Percentiles rank a stretch among this genome's conserved stretches.
These are phyloP conservation scores for Massariosphaeria phaeospora DNA, from an alignment of 495 filamentous ascomycete genomes.

Conservation along the genomic window DNA sequence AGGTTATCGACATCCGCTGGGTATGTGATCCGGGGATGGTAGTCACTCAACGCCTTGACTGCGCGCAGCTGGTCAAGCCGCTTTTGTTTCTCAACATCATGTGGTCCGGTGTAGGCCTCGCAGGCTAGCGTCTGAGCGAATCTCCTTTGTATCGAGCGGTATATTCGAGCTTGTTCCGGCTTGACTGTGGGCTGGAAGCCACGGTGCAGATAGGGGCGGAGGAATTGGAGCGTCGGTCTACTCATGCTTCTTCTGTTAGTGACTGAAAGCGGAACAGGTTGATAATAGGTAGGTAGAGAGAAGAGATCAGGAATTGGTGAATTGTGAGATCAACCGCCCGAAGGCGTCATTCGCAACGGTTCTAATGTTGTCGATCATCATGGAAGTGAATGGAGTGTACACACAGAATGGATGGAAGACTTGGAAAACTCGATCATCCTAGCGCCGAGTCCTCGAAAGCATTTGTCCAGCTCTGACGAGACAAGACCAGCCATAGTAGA, in stretches of 20 bases:
- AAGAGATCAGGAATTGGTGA: slow-evolving; percentile 39
- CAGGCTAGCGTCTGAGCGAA: slow-evolving; percentile 1
- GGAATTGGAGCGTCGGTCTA: slow-evolving; percentile 44
- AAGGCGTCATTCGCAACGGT: slow-evolving; percentile 90
- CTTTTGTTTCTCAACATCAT: slow-evolving; percentile 41
- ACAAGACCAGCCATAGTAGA: too few relatives aligned
- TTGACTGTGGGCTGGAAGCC: slow-evolving; percentile 31
- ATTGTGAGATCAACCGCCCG: slow-evolving; percentile 57
- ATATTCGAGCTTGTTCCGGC: slow-evolving; percentile 47
- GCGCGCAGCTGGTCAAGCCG: slow-evolving; percentile 50
- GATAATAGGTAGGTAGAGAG: slow-evolving; percentile 13
- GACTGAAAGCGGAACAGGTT: not conserved
- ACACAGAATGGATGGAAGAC: too few relatives aligned
- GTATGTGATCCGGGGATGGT: slow-evolving; percentile 49
- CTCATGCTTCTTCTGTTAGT: slow-evolving; percentile 31
- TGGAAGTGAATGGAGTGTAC: slow-evolving; percentile 1
- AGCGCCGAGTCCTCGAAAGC: too few relatives aligned
- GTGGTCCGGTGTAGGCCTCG: slow-evolving; percentile 11
- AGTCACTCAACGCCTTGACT: slow-evolving; percentile 40
- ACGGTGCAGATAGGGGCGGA: slow-evolving; percentile 50
- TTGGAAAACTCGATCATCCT: too few relatives aligned
- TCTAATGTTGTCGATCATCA: slow-evolving; percentile 48
- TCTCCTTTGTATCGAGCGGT: slow-evolving; percentile 37
- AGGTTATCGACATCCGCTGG: slow-evolving; percentile 16
- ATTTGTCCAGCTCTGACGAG: too few relatives aligned